Evolutionary conservation across 768 basidiomycete species (phyloP).

Genomic region (Sporobolomyces roseus): DNA sequence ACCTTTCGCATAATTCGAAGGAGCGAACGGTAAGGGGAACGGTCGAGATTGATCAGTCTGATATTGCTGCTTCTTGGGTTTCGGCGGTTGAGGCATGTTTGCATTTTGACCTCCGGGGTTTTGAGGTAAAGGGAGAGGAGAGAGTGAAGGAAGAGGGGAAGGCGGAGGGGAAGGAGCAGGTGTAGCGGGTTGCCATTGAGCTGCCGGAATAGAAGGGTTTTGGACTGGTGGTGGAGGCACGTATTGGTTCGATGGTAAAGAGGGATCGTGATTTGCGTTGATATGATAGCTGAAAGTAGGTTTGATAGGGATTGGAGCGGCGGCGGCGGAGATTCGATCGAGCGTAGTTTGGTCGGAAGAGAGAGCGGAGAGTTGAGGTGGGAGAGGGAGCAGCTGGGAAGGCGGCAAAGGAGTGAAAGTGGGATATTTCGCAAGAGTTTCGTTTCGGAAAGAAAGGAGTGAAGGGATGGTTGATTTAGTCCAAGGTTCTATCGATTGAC

Average conservation of each 20-base stretch:
- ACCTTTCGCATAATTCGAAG: slow-evolving; percentile 50
- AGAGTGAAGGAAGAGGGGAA: slow-evolving; percentile 37
- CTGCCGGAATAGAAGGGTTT: slow-evolving; percentile 17
- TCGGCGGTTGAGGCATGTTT: slow-evolving; percentile 54
- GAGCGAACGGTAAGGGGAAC: slow-evolving; percentile 91
- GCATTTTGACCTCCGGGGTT: slow-evolving; percentile 47
- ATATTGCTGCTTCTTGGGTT: slow-evolving; percentile 97
- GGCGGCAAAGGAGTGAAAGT: slow-evolving; percentile 68
- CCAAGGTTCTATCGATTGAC: slow-evolving; percentile 44
- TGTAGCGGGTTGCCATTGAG: slow-evolving; percentile 34
- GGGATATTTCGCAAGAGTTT: slow-evolving; percentile 92
- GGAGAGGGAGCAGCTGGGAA: slow-evolving; percentile 34
- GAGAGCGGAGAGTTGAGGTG: slow-evolving; percentile 22
- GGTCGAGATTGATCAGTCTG: slow-evolving; percentile 93
- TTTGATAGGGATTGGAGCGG: slow-evolving; percentile 86
- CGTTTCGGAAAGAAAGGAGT: slow-evolving; percentile 79
- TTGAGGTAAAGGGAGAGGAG: slow-evolving; percentile 34
- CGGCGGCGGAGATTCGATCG: slow-evolving; percentile 71
- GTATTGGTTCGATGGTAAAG: slow-evolving; percentile 67
- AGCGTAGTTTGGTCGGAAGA: slow-evolving; percentile 41
- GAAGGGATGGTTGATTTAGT: slow-evolving; percentile 88
- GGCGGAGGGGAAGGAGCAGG: slow-evolving; percentile 35
- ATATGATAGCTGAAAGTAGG: slow-evolving; percentile 35
- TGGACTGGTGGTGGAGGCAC: slow-evolving; percentile 50
- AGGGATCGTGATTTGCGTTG: slow-evolving; percentile 37